Percentiles rank a stretch among this genome's conserved stretches.
Conservation (phyloP, 352 stramenopile species). For the Phytophthora cryptogea region DNA sequence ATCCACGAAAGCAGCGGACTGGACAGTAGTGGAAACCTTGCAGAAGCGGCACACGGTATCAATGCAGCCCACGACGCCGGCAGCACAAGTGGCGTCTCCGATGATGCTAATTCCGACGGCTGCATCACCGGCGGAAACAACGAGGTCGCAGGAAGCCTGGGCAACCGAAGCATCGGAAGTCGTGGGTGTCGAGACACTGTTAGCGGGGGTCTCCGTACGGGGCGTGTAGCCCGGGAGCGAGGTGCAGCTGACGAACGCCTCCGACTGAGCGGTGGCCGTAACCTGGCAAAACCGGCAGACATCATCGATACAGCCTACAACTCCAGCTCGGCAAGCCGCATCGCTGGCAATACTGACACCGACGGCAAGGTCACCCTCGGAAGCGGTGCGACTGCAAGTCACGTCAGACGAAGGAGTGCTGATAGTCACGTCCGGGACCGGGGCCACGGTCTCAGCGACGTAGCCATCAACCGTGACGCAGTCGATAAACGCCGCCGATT, state of each 20-base stretch:
- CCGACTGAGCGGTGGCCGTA: slow-evolving; percentile 22
- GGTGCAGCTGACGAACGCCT: slow-evolving; percentile 26
- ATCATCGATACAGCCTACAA: slow-evolving; percentile 41
- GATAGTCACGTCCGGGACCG: slow-evolving; percentile 2
- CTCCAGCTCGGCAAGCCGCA: slow-evolving; percentile 25
- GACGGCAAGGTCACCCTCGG: slow-evolving; percentile 30
- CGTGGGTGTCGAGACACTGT: slow-evolving; percentile 1
- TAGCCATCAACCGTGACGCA: slow-evolving; percentile 20
- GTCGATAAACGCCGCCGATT: slow-evolving; percentile 29
- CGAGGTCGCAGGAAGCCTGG: slow-evolving; percentile 16
- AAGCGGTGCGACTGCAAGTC: slow-evolving; percentile 17
- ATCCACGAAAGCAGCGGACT: slow-evolving; percentile 30
- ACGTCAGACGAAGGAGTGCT: slow-evolving; percentile 2
- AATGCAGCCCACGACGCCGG: slow-evolving; percentile 40
- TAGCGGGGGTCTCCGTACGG: slow-evolving; percentile 4
- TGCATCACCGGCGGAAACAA: slow-evolving; percentile 31
- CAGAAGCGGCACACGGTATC: slow-evolving; percentile 44
- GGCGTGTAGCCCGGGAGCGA: slow-evolving; percentile 2
- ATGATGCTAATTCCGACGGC: slow-evolving; percentile 37
- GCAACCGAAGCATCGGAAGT: slow-evolving; percentile 5
- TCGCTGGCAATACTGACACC: slow-evolving; percentile 39
- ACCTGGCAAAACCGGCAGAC: slow-evolving; percentile 49
- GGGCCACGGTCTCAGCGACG: slow-evolving; percentile 4
- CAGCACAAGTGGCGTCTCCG: slow-evolving; percentile 26
- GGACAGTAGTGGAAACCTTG: slow-evolving; percentile 27